Base-by-base conservation (phyloP, 2,329 filamentous ascomycete genomes). In the Pseudofabraea citricarpa region DNA sequence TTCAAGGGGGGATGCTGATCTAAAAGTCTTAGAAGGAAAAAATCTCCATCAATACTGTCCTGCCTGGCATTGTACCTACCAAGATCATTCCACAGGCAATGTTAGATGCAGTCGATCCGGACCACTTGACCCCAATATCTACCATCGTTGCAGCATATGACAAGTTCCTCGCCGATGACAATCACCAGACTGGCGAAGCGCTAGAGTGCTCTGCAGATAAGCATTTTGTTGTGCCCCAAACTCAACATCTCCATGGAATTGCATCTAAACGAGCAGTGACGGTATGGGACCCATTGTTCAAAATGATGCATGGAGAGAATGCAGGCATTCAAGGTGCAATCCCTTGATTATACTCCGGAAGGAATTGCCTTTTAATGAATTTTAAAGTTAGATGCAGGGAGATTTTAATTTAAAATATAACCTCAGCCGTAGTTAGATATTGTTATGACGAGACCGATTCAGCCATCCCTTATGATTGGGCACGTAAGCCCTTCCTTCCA, bases 261-360 rank as follows among this genome's bases (percentile, higher is more conserved):
- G 56, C 65, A 12, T 70, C 69, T 2, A 61, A 62, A 50, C 59
- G 69, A n/a, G 64, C 67, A 0, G 60, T 65, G 3, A 69, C 67
- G 0, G 69, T 74, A 2, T 74, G 70, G 67, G 71, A 75, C 38
- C 70, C 70, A 10, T 52, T 72, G 16, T 72, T 73, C 50, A 63
- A 64, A 43, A 62, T 63, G 49, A 57, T 68, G 43, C 70, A 74
- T 51, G 27, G 27, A 15, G 27, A 31, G 27, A 31, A 31, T 15
- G 13, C 27, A 10, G 27, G 16, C 16, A n/a, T 31, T 12, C 6
- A 31, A 15, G 16, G 13, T 12, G 27, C 27, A 15, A n/a, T n/a
- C n/a, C n/a, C n/a, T n/a, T n/a, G n/a, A n/a, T n/a, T n/a, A n/a
- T n/a, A n/a, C n/a, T n/a, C n/a, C n/a, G n/a, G n/a, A n/a, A n/a